phyloP scores from a whole-genome alignment of 2,329 filamentous ascomycete genomes.

The Arthroderma sp. region DNA sequence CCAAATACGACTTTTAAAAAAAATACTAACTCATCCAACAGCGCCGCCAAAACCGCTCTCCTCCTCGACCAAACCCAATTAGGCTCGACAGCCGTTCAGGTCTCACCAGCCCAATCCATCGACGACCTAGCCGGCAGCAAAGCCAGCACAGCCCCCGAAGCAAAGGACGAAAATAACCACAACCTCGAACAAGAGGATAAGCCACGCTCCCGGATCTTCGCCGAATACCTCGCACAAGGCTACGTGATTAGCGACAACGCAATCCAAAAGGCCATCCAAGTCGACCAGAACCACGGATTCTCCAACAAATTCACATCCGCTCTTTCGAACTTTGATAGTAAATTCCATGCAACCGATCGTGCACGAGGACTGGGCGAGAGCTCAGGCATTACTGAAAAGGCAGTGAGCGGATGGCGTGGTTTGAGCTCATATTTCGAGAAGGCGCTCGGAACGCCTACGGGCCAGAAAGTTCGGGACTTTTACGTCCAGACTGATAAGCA shows the following conservation, averaged over 20 bases:
- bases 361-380: conserved; percentile 71
- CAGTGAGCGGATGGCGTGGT: conserved; percentile 52
- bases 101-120: conserved; percentile 56
- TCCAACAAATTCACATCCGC: conserved; percentile 64
- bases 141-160: conserved; percentile 39
- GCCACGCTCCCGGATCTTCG: conserved; percentile 80
- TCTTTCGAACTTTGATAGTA: conserved; percentile 63
- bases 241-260: conserved; percentile 69
- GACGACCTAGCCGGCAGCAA: conserved; percentile 51
- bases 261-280: conserved; percentile 68
- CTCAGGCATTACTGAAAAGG: conserved; percentile 68
- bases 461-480: conserved; percentile 75
- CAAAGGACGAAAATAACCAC: conserved; percentile 43
- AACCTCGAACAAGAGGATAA: conserved; percentile 92
- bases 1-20: neutral
- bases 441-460: conserved; percentile 73
- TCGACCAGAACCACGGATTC: conserved; percentile 83
- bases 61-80: conserved; percentile 96
- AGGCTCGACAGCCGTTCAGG: conserved; percentile 60
- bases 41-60: conserved; percentile 85
- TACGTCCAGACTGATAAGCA: conserved; percentile 77
- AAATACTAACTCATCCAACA: conserved; percentile 12
- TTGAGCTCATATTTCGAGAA: conserved; percentile 89
- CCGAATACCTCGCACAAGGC: conserved; percentile 92
- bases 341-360: conserved; percentile 77